phyloP scores from a whole-genome alignment of 257 asterid genomes.

The Solanum ahanhuiri region DNA sequence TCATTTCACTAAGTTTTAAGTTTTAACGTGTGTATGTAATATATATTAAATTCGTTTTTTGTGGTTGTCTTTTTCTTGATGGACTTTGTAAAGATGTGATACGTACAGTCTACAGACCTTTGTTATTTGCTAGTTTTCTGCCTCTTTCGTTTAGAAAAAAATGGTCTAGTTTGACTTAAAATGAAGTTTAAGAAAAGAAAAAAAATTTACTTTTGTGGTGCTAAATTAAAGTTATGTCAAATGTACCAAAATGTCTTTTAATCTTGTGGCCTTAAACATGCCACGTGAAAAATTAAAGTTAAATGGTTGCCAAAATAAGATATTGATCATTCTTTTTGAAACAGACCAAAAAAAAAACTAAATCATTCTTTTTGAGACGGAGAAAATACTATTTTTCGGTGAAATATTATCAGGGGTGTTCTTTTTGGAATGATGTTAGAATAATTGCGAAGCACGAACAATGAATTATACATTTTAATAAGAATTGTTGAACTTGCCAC shows the following conservation, averaged over 20 bases:
- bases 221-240: too few relatives aligned
- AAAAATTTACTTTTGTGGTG: too few relatives aligned
- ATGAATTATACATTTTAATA: neutral
- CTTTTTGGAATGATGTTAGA: neutral
- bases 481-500: neutral
- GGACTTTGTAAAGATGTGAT: neutral
- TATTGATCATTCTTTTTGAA: too few relatives aligned
- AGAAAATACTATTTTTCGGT: accelerated
- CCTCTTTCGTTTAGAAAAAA: too few relatives aligned
- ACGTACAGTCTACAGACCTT: neutral
- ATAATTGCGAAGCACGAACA: neutral
- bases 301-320: too few relatives aligned
- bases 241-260: too few relatives aligned
- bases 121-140: neutral
- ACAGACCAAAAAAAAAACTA: too few relatives aligned
- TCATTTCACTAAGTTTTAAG: neutral
- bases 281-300: too few relatives aligned
- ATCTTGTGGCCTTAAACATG: too few relatives aligned
- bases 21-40: neutral
- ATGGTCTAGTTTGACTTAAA: too few relatives aligned
- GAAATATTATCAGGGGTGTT: neutral
- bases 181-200: too few relatives aligned
- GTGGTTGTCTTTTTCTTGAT: neutral
- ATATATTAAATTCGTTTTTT: neutral
- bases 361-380: too few relatives aligned